A percentile compares a stretch with the other conserved stretches of the same genome.
These are phyloP conservation scores for Medakamo hakoo DNA, from an alignment of 139 green algal genomes.

Conservation along the genomic window DNA sequence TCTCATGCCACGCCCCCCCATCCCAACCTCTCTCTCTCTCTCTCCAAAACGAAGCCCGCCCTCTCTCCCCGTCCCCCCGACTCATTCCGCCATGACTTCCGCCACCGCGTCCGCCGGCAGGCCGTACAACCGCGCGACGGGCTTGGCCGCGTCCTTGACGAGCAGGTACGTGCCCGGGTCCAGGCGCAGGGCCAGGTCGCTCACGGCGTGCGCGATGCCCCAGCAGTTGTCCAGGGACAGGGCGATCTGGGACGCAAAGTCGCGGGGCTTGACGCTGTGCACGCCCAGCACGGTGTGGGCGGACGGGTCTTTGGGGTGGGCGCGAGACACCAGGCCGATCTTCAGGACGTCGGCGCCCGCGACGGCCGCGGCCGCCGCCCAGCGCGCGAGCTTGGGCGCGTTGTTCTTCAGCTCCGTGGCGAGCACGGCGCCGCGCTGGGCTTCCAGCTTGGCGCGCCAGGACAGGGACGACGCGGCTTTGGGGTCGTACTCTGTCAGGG, in stretches of 20 bases:
- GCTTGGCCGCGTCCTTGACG: constrained; percentile 90
- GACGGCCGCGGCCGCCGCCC: constrained; percentile 82
- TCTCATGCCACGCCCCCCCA: background rate
- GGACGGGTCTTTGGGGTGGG: constrained; percentile 43
- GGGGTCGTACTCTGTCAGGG: constrained; percentile 92
- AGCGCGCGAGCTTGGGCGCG: constrained; percentile 92
- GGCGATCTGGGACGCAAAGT: constrained; percentile 86
- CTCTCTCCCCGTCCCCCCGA: background rate
- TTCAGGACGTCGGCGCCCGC: constrained; percentile 83
- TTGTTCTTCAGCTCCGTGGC: constrained; percentile 98
- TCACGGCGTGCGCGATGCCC: constrained; percentile 78
- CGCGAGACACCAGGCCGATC: constrained; percentile 64
- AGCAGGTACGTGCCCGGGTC: constrained; percentile 60
- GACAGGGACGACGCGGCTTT: constrained; percentile 56
- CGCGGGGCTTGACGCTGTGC: constrained; percentile 28
- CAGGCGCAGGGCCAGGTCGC: constrained; percentile 41
- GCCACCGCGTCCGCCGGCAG: constrained; percentile 51
- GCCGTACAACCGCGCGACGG: constrained; percentile 64
- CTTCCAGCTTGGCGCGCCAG: constrained; percentile 92
- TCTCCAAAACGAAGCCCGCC: background rate
- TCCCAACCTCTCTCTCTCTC: background rate
- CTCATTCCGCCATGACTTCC: constrained; percentile 4
- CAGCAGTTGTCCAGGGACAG: constrained; percentile 91
- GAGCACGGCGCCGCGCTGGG: constrained; percentile 85
- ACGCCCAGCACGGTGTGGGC: constrained; percentile 85